Evolutionary conservation across 2,329 filamentous ascomycete genomes (phyloP), one percentile per base, ranked within the genome.

Genomic region (Alternaria consortialis): DNA sequence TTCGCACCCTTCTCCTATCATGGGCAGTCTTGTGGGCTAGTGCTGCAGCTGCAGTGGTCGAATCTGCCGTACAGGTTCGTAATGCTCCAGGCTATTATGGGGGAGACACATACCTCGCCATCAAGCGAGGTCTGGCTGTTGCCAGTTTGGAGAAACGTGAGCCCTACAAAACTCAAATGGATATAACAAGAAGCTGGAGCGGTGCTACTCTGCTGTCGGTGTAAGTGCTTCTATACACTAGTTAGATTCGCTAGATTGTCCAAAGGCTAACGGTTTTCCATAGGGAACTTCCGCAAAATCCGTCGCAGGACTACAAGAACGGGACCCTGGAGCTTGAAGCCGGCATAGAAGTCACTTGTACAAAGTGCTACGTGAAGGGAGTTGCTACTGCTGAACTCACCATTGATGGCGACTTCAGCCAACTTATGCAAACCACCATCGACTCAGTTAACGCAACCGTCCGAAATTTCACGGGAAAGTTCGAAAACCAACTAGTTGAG

Each of bases 281-380:
- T 12, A 66, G 61, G 5, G 60, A 57, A 27, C n/a, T 48, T 15
- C 54, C 50, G 20, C 37, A 60, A 29, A 15, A 56, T 3, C 37
- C 54, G 17, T 52, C 8, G 12, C 47, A 70, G 1, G 59, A 58
- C 3, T 73, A 71, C 7, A 31, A 58, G 5, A 57, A 59, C 12
- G 40, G 48, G 7, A 59, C 55, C 4, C 54, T 69, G 11, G 57
- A 70, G 4, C 42, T 70, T 8, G 42, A 47, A 12, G 66, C 60
- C 20, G 64, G 72, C 3, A 66, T 84, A n/a, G 75, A 83, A 50
- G 79, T 85, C 34, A 75, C 76, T 11, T 86, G 84, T 68, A 78
- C 74, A 4, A 82, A 74, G 5, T 87, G 85, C 66, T 87, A 86
- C 67, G 71, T 86, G 56, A 83, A 83, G 57, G 84, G 83, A 43